phyloP scores from a whole-genome alignment of 306 rosid species.

The Vigna radiata region DNA sequence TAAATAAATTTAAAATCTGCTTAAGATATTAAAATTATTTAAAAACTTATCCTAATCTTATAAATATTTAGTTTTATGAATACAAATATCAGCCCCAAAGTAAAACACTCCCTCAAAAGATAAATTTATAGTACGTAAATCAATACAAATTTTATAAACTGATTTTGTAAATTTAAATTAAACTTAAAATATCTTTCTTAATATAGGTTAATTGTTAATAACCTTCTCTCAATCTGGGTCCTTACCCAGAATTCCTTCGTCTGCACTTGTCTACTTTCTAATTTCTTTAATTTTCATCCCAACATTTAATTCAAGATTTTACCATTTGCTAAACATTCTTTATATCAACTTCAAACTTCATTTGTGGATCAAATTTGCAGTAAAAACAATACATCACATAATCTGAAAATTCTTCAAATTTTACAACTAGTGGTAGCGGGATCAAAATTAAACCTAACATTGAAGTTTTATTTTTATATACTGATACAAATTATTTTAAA shows the following conservation, averaged over 20 bases:
- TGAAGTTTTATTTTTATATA: conserved; percentile 46
- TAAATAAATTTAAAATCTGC: too few species aligned
- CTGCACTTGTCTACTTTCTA: neutral
- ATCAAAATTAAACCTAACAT: conserved; percentile 42
- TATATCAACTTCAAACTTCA: neutral
- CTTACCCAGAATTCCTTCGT: neutral
- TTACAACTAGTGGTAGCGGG: conserved; percentile 31
- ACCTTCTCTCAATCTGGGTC: neutral
- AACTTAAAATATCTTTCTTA: too few species aligned
- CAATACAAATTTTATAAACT: too few species aligned
- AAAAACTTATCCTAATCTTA: too few species aligned
- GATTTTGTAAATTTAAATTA: too few species aligned
- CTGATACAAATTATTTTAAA: conserved; percentile 48
- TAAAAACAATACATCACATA: conserved; percentile 2
- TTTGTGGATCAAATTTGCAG: neutral
- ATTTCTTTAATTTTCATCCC: neutral
- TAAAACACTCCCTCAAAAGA: too few species aligned
- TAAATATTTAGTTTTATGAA: too few species aligned
- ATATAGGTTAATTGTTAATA: neutral
- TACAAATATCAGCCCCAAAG: too few species aligned
- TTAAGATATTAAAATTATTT: too few species aligned
- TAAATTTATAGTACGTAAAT: too few species aligned
- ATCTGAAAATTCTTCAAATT: conserved; percentile 44
- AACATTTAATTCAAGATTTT: neutral
- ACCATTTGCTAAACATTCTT: conserved; percentile 2